Evolutionary conservation across 805 yeast species (phyloP), one percentile per base, ranked within the genome.

Genomic region (Hanseniaspora pseudoguilliermondii): DNA sequence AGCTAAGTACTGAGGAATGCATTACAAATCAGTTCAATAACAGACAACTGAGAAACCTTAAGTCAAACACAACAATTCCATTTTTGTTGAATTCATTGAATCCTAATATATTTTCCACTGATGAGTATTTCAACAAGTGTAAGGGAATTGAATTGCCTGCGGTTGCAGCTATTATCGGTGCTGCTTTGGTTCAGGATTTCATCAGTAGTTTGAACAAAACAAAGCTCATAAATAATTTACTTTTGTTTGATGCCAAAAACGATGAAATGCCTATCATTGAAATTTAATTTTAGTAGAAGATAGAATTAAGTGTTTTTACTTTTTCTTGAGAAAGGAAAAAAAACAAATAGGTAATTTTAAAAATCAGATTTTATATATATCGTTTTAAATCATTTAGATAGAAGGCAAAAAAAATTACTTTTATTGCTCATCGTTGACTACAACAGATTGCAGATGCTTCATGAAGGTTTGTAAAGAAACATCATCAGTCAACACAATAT

Each of bases 401-500:
- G 16, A 25, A 27, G n/a, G 6, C 13, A 16, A 9, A n/a, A 34
- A 34, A 25, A 23, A 20, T 39, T 11, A 32, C n/a, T 43, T 43
- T 62, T 61, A 67, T 43, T 66, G 63, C 59, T 67, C 70, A 49
- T 76, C 77, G 57, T 72, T 69, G 44, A 91, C 97, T 54, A 91
- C 95, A 61, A 90, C 81, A 71, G 87, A 87, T 69, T 90, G 95
- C 66, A 93, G 79, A 71, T 93, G 97, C 51, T 84, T 78, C 95
- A 93, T 91, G 72, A 93, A 93, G 48, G 89, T 89, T 73, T 91
- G 96, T 69, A 93, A 75, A 55, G 91, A 83, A 52, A 93, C 96
- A 72, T 93, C 98, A 72, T 93, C 98, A 25, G 98, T 93, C 68
- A 91, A 81, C 49, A 93, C 97, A 62, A 87, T 86, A 15, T 93